Evolutionary conservation across 371 early-diverging fungal genomes (phyloP).

Genomic region (Apophysomyces variabilis): DNA sequence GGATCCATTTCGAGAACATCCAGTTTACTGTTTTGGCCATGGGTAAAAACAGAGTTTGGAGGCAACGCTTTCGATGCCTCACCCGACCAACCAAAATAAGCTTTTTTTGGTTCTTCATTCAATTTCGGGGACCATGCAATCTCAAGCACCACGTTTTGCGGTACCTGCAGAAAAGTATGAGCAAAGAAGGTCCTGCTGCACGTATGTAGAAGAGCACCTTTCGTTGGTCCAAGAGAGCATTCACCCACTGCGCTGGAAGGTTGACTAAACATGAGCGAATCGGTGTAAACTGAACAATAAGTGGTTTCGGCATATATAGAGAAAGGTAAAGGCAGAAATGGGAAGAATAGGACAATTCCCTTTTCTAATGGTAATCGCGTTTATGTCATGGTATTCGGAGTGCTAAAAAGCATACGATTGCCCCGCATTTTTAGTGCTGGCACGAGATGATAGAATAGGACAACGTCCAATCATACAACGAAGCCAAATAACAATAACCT

Average conservation of each 20-base stretch:
- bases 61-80: slow-evolving; percentile 52
- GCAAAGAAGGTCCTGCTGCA: slow-evolving; percentile 28
- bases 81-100: slow-evolving; percentile 78
- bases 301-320: slow-evolving; percentile 55
- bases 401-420: background rate
- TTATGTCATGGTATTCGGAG: slow-evolving; percentile 19
- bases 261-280: slow-evolving; percentile 67
- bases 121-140: slow-evolving; percentile 51
- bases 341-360: slow-evolving; percentile 1
- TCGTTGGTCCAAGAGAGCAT: slow-evolving; percentile 68
- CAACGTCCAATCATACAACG: no score
- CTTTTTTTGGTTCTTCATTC: slow-evolving; percentile 26
- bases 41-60: slow-evolving; percentile 45
- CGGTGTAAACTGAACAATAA: slow-evolving; percentile 61
- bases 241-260: slow-evolving; percentile 67
- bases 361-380: background rate
- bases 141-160: slow-evolving; percentile 70
- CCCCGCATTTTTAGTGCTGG: background rate
- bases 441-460: no score
- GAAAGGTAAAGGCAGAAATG: background rate
- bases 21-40: slow-evolving; percentile 46
- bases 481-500: no score
- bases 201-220: slow-evolving; percentile 46
- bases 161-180: slow-evolving; percentile 36
- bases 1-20: slow-evolving; percentile 78